These are phyloP conservation scores for Trypanosoma lewisi DNA, from an alignment of 208 protist genomes.

Conservation along the genomic window DNA sequence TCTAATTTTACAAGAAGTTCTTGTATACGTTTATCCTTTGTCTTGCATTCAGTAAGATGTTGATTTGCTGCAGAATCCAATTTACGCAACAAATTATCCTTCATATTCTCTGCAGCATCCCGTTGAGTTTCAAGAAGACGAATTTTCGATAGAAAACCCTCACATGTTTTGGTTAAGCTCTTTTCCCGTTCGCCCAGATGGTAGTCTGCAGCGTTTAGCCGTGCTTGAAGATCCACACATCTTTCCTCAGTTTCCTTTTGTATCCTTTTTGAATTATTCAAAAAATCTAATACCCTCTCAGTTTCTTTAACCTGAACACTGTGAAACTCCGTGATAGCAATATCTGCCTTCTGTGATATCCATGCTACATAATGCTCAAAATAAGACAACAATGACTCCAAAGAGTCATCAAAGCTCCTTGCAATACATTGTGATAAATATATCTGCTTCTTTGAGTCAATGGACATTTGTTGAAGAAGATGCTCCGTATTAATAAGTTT, in stretches of 20 bases:
- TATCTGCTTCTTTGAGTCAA: neutral
- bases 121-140: constrained; percentile 7
- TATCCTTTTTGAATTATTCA: constrained; percentile 2
- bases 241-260: constrained; percentile 8
- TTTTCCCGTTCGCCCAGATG: constrained; percentile 6
- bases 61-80: constrained; percentile 7
- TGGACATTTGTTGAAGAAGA: constrained; percentile 8
- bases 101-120: constrained; percentile 7
- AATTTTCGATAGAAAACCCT: constrained; percentile 15
- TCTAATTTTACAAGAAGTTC: constrained; percentile 20
- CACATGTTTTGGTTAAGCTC: neutral
- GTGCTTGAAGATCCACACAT: constrained; percentile 1
- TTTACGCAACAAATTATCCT: constrained; percentile 12
- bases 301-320: constrained; percentile 5
- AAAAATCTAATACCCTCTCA: neutral
- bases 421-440: neutral
- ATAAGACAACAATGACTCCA: constrained; percentile 1
- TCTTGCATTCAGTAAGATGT: neutral
- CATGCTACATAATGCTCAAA: constrained; percentile 9
- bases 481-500: constrained; percentile 13
- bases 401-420: neutral
- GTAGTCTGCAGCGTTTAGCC: constrained; percentile 1
- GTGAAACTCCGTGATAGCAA: neutral
- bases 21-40: constrained; percentile 10
- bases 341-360: constrained; percentile 16